Base-by-base conservation (phyloP, 2,329 filamentous ascomycete genomes). In the Erysiphe pulchra region DNA sequence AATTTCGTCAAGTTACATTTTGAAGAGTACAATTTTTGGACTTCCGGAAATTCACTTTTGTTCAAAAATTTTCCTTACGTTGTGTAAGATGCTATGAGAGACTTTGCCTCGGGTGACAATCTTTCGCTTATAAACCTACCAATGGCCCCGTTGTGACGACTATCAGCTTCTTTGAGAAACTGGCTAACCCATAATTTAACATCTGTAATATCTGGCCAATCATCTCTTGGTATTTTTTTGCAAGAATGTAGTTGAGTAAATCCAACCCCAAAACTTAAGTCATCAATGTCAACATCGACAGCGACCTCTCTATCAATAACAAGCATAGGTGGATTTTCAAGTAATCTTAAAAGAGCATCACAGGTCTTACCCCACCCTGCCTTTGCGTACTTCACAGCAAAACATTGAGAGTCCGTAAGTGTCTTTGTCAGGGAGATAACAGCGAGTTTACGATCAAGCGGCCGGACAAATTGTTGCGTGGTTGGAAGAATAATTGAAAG, bases 211-310 rank as follows among this genome's bases (percentile, higher is more conserved):
- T 94, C 80, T 0, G 86, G 80, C 66, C 85, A 95, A 17, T 86
- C 80, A 59, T 95, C 90, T 45, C 69, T 70, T 1, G 72, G 64
- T 4, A 73, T 66, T 48, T 76, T 76, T 59, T 79, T 83, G 65
- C 87, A 90, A 0, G 87, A 94, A 64, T 87, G 92, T 50, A 98
- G 71, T 31, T 82, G 78, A 0, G 90, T 95, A 63, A 92, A 98
- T 9, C 85, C 87, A 51, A 94, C 77, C 24, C 90, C 90, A 57
- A 98, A 98, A 28, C 83, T 79, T 52, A 94, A 76, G 59, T 98
- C 90, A 55, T 98, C 90, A 24, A 93, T 81, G 55, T 95, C 87
- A 2, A 84, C 77, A 58, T 95, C 90, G 11, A 75, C 73, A 50
- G 92, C 77, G 44, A 82, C 65, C 52, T 92, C 84, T 51, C 83